These are phyloP conservation scores for Colletotrichum liaoningense DNA, from an alignment of 2,329 filamentous ascomycete species.

Conservation along the genomic window DNA sequence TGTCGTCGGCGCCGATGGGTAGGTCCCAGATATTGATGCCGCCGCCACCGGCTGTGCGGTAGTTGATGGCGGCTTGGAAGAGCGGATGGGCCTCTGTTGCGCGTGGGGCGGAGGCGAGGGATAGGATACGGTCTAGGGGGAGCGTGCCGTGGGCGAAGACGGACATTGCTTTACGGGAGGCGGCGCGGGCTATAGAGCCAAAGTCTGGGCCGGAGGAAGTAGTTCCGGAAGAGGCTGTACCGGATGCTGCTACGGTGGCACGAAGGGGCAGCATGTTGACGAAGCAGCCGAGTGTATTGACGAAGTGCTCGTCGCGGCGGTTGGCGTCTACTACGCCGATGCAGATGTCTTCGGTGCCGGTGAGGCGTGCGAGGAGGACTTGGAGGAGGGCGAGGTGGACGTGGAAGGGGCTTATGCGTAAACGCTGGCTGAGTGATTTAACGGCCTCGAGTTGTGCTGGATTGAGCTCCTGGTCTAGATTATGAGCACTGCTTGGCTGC, in stretches of 20 bases:
- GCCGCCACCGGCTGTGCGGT: constrained; percentile 39
- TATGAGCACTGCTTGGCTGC: neutral
- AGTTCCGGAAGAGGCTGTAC: no score
- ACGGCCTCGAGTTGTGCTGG: neutral
- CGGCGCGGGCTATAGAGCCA: constrained; percentile 38
- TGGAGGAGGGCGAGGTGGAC: constrained; percentile 55
- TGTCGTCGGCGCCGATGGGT: no score
- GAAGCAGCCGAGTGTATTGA: constrained; percentile 55
- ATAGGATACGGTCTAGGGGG: constrained; percentile 61
- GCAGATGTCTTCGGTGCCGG: constrained; percentile 46
- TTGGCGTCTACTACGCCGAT: constrained; percentile 63
- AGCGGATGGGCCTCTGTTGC: constrained; percentile 54
- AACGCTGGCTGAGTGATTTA: neutral
- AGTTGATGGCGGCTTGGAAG: constrained; percentile 57
- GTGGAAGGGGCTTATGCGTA: constrained; percentile 50
- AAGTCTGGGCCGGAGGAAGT: constrained; percentile 42
- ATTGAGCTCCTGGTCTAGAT: neutral
- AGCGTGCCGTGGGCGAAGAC: constrained; percentile 56
- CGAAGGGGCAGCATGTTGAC: constrained; percentile 60
- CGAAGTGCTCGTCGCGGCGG: constrained; percentile 44
- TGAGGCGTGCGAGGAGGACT: neutral
- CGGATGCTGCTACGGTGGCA: no score
- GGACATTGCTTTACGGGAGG: neutral
- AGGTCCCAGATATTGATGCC: no score
- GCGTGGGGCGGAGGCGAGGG: constrained; percentile 53